Conservation (phyloP, 257 asterid species). For the Lithospermum erythrorhizon region DNA sequence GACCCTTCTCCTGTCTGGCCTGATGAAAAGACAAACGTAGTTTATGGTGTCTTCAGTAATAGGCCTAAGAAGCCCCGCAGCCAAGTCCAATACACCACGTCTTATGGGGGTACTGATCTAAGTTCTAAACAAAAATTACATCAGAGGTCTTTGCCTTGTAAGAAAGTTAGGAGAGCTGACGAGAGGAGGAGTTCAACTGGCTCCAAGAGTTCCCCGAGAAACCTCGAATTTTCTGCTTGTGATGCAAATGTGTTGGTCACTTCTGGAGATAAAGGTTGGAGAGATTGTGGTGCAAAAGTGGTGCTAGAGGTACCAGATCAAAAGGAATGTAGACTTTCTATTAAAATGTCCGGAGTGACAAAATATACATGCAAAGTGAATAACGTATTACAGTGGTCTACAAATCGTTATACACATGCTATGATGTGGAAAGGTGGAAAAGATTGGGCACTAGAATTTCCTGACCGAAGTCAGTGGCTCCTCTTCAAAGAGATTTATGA, state of each 20-base stretch:
- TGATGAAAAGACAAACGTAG: conserved; percentile 41
- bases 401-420: conserved; percentile 90
- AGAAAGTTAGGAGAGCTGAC: conserved; percentile 80
- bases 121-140: conserved; percentile 40
- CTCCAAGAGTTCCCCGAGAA: conserved; percentile 44
- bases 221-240: conserved; percentile 43
- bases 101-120: conserved; percentile 48
- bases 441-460: conserved; percentile 91
- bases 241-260: conserved; percentile 73
- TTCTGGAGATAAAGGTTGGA: conserved; percentile 79
- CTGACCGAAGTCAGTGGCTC: conserved; percentile 84
- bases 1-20: conserved; percentile 47
- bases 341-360: conserved; percentile 62
- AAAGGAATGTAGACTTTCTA: conserved; percentile 78
- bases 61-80: conserved; percentile 95
- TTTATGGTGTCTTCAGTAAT: conserved; percentile 43
- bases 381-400: conserved; percentile 71
- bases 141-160: conserved; percentile 57
- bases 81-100: conserved; percentile 77
- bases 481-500: conserved; percentile 92
- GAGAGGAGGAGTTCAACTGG: conserved; percentile 61
- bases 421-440: conserved; percentile 99
- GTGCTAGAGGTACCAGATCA: conserved; percentile 67
- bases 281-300: conserved; percentile 68
- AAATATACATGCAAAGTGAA: conserved; percentile 66